Base-by-base conservation (phyloP, 352 stramenopile genomes). In the Pythium pyrilobum region DNA sequence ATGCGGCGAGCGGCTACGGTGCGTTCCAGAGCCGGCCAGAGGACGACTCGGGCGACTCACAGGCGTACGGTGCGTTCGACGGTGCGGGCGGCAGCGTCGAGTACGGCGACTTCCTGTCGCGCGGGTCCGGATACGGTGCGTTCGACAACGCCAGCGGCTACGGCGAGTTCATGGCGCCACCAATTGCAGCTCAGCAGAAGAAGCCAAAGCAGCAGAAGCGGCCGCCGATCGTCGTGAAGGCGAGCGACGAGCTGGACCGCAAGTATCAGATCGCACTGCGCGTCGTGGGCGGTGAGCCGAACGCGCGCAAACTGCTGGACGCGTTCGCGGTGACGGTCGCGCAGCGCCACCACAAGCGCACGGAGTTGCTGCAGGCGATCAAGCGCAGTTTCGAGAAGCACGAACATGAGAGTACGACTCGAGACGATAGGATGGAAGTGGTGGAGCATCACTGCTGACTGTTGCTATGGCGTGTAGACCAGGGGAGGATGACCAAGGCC, bases 331-430 rank as follows among this genome's bases (percentile, higher is more conserved):
- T 51, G 20, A 75, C 71, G 13, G 53, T 86, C 39, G 69, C 57
- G 20, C 71, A 78, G 42, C 62, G 76, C 25, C 57, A 75, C 32
- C 43, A 57, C 16, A 77, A 70, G 45, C 71, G 71, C 25, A 83
- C 71, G 3, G 73, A 81, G 28, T 44, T 83, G 3, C 34, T 85
- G 23, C 72, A 83, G 55, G 45, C 62, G 6, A 56, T 85, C 28
- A 77, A 77, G 20, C 67, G 73, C 40, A 82, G 65, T 51, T 85
- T 87, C 44, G 73, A 85, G 51, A 82, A 79, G 34, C 72, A 72
- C 29, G 75, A 84, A 21, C 54, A 49, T 13, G 52, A 69, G 36
- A 81, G 71, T 81, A 52, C 37, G 67, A 56, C 44, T 24, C 23
- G 36, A 32, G 36, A 38, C 40, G 31, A 34, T 39, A 28, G 7